phyloP scores from a whole-genome alignment of 1,139 yeast genomes.

The Yamadazyma siamensis region DNA sequence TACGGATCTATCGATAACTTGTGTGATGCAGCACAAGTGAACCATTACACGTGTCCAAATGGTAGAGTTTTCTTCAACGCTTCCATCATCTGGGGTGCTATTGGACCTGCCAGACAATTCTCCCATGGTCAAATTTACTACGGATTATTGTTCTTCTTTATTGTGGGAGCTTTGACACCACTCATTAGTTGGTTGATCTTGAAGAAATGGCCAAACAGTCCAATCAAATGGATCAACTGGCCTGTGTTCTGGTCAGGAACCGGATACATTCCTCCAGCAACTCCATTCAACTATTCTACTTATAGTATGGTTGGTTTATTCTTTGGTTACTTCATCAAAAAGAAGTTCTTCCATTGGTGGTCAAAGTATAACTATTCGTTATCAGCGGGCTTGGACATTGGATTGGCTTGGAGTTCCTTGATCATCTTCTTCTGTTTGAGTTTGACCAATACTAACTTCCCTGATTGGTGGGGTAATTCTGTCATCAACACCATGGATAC shows the following conservation, averaged over 20 bases:
- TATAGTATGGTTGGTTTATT: constrained; percentile 33
- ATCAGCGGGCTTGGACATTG: constrained; percentile 43
- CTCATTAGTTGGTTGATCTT: constrained; percentile 38
- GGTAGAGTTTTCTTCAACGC: constrained; percentile 46
- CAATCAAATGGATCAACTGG: constrained; percentile 44
- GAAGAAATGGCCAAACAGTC: constrained; percentile 18
- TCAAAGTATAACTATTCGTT: constrained; percentile 38
- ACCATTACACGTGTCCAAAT: constrained; percentile 41
- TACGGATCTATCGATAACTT: constrained; percentile 42
- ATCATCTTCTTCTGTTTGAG: constrained; percentile 37
- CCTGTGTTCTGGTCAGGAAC: constrained; percentile 49
- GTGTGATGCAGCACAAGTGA: constrained; percentile 44
- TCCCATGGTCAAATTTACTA: constrained; percentile 38
- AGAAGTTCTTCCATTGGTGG: constrained; percentile 29
- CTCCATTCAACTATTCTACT: constrained; percentile 40
- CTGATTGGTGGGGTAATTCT: constrained; percentile 37
- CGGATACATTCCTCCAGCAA: constrained; percentile 47
- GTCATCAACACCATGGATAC: constrained; percentile 9
- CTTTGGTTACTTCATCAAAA: constrained; percentile 32
- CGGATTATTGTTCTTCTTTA: constrained; percentile 38
- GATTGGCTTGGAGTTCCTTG: constrained; percentile 41
- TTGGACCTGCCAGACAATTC: constrained; percentile 39
- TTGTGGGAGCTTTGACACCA: constrained; percentile 37
- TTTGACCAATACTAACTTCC: constrained; percentile 24
- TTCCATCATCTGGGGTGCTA: constrained; percentile 48